These are phyloP conservation scores for Cicer pinnatifidum DNA, from an alignment of 306 rosid species.

Conservation along the genomic window DNA sequence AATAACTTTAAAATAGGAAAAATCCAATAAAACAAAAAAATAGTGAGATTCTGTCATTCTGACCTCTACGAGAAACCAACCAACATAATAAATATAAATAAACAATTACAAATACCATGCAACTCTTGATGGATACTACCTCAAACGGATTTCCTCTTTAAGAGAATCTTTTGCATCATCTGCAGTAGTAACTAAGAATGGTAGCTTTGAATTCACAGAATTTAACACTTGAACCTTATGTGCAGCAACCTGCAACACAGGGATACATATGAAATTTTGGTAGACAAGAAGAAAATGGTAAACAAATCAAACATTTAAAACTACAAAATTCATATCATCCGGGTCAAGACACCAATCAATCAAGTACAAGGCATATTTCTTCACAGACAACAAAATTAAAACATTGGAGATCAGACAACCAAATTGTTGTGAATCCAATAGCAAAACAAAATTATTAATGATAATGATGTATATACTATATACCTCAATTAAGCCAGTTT, in stretches of 20 bases:
- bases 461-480: too few species aligned
- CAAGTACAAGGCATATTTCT: not conserved
- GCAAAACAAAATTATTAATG: not conserved
- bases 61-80: conserved; percentile 14
- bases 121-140: conserved; percentile 52
- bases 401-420: not conserved
- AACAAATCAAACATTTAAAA: conserved; percentile 26
- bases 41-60: conserved; percentile 10
- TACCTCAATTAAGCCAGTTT: conserved; percentile 88
- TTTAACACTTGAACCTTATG: conserved; percentile 75
- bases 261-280: conserved; percentile 32
- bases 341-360: conserved; percentile 6
- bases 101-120: conserved; percentile 22
- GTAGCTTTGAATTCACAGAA: conserved; percentile 76
- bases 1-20: not conserved
- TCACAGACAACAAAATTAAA: not conserved
- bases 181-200: conserved; percentile 80
- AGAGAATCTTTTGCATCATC: conserved; percentile 81
- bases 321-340: not conserved
- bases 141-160: conserved; percentile 91
- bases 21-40: not conserved
- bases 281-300: not conserved
- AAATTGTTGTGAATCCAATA: not conserved
- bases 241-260: conserved; percentile 72
- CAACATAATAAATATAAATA: not conserved